Evolutionary conservation across 495 filamentous ascomycete genomes (phyloP), one percentile per base, ranked within the genome.

Genomic region (Penicillium chermesinum): DNA sequence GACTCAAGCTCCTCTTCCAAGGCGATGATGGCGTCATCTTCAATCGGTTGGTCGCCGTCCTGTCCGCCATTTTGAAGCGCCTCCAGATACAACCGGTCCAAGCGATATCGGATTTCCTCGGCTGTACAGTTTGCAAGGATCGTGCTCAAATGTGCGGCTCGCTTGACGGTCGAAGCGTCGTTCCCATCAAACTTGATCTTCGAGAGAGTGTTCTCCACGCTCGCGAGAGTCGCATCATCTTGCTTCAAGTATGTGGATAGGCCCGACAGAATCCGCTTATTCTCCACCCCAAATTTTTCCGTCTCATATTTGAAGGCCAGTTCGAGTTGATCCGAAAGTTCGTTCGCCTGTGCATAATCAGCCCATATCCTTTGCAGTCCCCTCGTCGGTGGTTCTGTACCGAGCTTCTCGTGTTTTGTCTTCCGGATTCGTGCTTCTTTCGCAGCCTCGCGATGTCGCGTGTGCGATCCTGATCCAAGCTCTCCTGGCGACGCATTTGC

Each of bases 1-100:
- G 81, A 80, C 30, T 82, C 80, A 3, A 84, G 57, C 45, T 85
- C 82, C 34, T 77, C 72, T 54, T 81, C 71, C 17, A 84, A 46
- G 0, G 67, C 64, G 15, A 61, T 38, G n/a, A 73, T 40, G 9
- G 49, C 46, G 4, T 63, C 57, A 12, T 59, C 54, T 13, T 20
- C 15, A 1, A 35, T 33, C 34, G 22, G 25, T 7, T 38, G 20
- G 4, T 30, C 10, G 8, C 21, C 15, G 3, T 9, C 35, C 12
- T 41, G 49, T 7, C 40, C 19, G 10, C 49, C 43, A 8, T 19
- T 37, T 25, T 55, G 52, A 10, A 67, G 47, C 12, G 36, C 48
- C 48, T 75, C 68, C 17, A 75, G 53, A 46, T 70, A 75, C 21
- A 72, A 39, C 40, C 72, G 62, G 48, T 75, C 72, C n/a, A 75